These are phyloP conservation scores for Apiospora hydei DNA, from an alignment of 2,329 filamentous ascomycete genomes.

Conservation along the genomic window DNA sequence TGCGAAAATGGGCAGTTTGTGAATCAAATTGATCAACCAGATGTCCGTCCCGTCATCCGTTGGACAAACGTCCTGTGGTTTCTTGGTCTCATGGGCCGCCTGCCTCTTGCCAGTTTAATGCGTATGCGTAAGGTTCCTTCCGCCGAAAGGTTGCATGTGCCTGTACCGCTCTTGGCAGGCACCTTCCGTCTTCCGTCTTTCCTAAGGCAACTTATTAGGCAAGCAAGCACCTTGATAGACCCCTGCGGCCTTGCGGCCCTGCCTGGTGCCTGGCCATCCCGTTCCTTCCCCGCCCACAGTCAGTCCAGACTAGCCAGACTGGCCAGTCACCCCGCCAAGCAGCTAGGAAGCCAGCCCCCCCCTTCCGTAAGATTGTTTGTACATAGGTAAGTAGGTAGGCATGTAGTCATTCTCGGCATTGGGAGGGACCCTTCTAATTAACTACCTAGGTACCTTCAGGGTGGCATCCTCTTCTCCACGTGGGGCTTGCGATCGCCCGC, in stretches of 20 bases:
- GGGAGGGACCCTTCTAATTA: conserved; percentile 2
- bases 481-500: background rate
- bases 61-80: background rate
- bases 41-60: background rate
- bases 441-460: background rate
- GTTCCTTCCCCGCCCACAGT: background rate
- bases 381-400: too few species aligned
- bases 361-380: background rate
- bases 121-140: too few species aligned
- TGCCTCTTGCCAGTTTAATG: background rate
- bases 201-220: background rate
- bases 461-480: background rate
- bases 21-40: background rate
- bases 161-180: background rate
- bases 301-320: background rate
- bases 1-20: background rate
- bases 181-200: background rate
- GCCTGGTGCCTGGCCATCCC: background rate
- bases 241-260: too few species aligned
- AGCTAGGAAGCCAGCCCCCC: background rate
- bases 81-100: background rate
- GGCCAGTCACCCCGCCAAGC: background rate
- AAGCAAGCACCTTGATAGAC: conserved; percentile 14
- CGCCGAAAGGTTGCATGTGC: background rate
- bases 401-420: background rate